Percentiles rank a stretch among this genome's conserved stretches.
These are phyloP conservation scores for Lactifluus volemus DNA, from an alignment of 768 basidiomycete species.

Conservation along the genomic window DNA sequence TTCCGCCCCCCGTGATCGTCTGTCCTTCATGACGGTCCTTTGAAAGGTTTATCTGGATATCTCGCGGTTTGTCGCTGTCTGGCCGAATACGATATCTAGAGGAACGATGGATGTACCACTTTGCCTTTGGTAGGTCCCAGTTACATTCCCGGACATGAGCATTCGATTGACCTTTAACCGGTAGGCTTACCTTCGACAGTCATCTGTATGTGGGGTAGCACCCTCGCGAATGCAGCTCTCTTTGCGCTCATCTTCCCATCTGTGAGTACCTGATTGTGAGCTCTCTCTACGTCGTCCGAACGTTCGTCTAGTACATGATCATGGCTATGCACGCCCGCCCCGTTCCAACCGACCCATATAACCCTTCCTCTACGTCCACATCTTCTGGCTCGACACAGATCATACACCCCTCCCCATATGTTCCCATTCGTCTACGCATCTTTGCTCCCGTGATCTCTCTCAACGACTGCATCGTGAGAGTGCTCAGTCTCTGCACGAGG, in stretches of 20 bases:
- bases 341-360: constrained; percentile 67
- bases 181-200: constrained; percentile 63
- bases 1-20: neutral
- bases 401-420: constrained; percentile 63
- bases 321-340: constrained; percentile 76
- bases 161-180: neutral
- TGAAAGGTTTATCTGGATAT: constrained; percentile 67
- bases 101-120: constrained; percentile 84
- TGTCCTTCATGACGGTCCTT: neutral
- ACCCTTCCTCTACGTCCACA: constrained; percentile 31
- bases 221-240: constrained; percentile 70
- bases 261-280: constrained; percentile 35
- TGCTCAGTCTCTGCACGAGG: constrained; percentile 46
- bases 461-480: constrained; percentile 59
- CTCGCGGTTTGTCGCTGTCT: constrained; percentile 61
- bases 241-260: constrained; percentile 79
- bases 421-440: constrained; percentile 74
- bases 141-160: neutral
- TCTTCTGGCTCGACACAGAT: constrained; percentile 22
- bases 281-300: neutral
- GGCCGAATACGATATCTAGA: constrained; percentile 66
- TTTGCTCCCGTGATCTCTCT: constrained; percentile 67
- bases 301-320: constrained; percentile 58
- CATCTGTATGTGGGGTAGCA: constrained; percentile 64
- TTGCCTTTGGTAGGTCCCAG: constrained; percentile 58